Evolutionary conservation across 2,329 filamentous ascomycete genomes (phyloP), one percentile per base, ranked within the genome.

Genomic region (Seiridium unicorne): DNA sequence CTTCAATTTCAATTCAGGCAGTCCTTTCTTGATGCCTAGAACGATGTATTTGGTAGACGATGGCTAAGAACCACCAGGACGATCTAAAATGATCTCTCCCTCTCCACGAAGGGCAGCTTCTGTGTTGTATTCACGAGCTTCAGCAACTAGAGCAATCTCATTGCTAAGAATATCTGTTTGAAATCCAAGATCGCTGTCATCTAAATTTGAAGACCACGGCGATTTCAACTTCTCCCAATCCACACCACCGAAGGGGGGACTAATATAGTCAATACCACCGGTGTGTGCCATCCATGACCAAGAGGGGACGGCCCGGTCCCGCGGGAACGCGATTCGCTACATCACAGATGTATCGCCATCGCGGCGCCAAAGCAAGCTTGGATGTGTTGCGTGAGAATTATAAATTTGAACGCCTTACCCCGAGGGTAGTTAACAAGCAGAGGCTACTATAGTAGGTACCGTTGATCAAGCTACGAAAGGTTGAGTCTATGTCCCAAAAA

Each of bases 271-370:
- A 34, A 59, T 59, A 32, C 46, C 40, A 13, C 57, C 57, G 3
- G 2, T 42, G 26, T 44, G 44, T 1, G 57, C 48, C 57, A 59
- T 59, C 57, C 57, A 54, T 10, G 57, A 59, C 57, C 57, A 59
- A 7, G 18, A 35, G 3, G 57, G 47, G 6, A 59, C 48, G 13
- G 34, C 13, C 26, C 35, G 48, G 32, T 8, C 31, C 3, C 3
- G 5, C 48, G 3, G 48, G 11, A 51, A 51, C 35, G 1, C n/a
- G 11, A 42, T 55, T 40, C 44, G 31, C 36, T 10, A 47, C 48
- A 51, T 51, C 48, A 11, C 35, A 34, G 26, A 9, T 36, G 31
- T 35, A 13, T 51, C n/a, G 6, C 13, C n/a, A 48, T 48, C 18
- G 32, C 46, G 46, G 10, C 46, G 46, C 46, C 46, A 48, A 4